Evolutionary conservation across 78 protist genomes (phyloP), one percentile per base, ranked within the genome.

Genomic region (Guillardia theta): DNA sequence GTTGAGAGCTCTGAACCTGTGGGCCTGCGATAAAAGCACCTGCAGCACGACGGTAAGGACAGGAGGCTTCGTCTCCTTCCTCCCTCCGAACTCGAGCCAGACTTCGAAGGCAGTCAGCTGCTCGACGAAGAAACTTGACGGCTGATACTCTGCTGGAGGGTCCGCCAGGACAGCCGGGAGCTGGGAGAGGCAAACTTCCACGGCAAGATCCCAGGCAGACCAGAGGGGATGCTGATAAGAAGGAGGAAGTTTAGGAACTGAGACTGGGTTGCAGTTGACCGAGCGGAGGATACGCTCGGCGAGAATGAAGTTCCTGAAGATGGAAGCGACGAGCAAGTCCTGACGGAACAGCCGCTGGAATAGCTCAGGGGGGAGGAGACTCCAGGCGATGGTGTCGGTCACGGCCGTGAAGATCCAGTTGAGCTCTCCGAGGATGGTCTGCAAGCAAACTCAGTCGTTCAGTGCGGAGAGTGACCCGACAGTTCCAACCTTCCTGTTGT

Each of bases 361-460:
- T 41, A 97, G 93, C 6, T 53, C 78, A 1, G 50, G 64, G 0
- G 78, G 93, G 8, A 92, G 94, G n/a, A 64, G 46, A 47, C 96
- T 96, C 99, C 99, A 99, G 0, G 99, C 99, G 64, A 99, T 99
- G 4, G 99, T 97, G 95, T 99, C 99, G 37, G 99, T 99, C 92
- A 99, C 93, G 4, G 99, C 99, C 0, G 99, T 98, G 93, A 99
- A 98, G 39, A 99, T 98, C 99, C 99, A 98, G 83, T 96, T 95
- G 37, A 99, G 94, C 50, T 99, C 99, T 4, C 99, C 99, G 15
- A 97, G 92, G 1, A 98, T 98, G 22, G 99, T 95, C n/a, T n/a
- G n/a, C n/a, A n/a, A n/a, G n/a, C n/a, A n/a, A n/a, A n/a, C n/a
- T n/a, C n/a, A n/a, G n/a, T n/a, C n/a, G n/a, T n/a, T n/a, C n/a